phyloP scores from a whole-genome alignment of 2,329 filamentous ascomycete genomes.

The Alternaria alternata region DNA sequence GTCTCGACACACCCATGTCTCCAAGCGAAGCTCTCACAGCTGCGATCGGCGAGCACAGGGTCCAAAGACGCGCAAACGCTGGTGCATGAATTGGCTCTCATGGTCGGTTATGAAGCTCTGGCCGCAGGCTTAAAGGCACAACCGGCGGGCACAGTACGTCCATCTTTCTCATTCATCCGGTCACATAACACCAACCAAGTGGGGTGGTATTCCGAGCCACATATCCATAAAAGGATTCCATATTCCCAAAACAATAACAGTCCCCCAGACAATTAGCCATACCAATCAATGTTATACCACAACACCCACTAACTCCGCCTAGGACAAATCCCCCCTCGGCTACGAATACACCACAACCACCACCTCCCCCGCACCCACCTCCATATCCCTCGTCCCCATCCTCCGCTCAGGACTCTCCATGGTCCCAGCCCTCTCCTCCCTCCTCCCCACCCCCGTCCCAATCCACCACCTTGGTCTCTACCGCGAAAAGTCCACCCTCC shows the following conservation, averaged over 20 bases:
- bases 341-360: slow-evolving; percentile 74
- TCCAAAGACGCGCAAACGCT: slow-evolving; percentile 81
- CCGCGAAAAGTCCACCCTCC: slow-evolving; percentile 84
- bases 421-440: slow-evolving; percentile 83
- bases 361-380: slow-evolving; percentile 69
- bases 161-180: background rate
- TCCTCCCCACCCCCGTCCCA: slow-evolving; percentile 81
- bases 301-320: slow-evolving; percentile 3
- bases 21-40: slow-evolving; percentile 85
- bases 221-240: background rate
- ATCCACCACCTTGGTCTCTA: slow-evolving; percentile 95
- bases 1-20: slow-evolving; percentile 88
- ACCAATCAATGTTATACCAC: background rate
- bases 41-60: slow-evolving; percentile 75
- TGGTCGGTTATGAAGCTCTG: slow-evolving; percentile 84
- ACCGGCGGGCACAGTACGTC: slow-evolving; percentile 70
- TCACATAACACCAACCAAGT: background rate
- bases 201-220: background rate
- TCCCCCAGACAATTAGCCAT: background rate
- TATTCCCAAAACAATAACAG: slow-evolving; percentile 2
- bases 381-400: slow-evolving; percentile 86
- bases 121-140: slow-evolving; percentile 66
- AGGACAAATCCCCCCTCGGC: slow-evolving; percentile 82
- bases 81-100: slow-evolving; percentile 84
- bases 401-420: slow-evolving; percentile 91